phyloP scores from a whole-genome alignment of 2,329 filamentous ascomycete species.

The Thielaviopsis musarum region DNA sequence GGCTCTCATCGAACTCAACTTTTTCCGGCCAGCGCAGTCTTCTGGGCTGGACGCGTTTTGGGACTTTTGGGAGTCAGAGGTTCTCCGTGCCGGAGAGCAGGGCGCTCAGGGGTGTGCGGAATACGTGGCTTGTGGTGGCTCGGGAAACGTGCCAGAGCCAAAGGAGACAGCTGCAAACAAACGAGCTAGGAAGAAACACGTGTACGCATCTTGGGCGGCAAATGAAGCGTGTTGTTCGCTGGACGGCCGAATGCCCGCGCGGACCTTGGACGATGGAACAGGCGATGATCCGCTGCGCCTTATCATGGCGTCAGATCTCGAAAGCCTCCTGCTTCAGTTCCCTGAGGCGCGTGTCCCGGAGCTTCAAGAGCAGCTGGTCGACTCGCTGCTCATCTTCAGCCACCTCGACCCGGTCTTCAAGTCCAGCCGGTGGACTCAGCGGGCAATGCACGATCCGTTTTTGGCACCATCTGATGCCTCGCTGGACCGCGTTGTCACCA shows the following conservation, averaged over 20 bases:
- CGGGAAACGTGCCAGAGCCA: neutral
- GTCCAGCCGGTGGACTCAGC: conserved; percentile 15
- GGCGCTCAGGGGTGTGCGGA: conserved; percentile 52
- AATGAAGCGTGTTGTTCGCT: conserved; percentile 35
- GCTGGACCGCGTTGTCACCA: neutral
- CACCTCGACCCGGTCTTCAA: conserved; percentile 36
- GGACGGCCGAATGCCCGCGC: conserved; percentile 45
- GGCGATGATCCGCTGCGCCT: conserved; percentile 74
- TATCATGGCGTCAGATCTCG: conserved; percentile 63
- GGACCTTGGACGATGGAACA: conserved; percentile 55
- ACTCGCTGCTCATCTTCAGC: conserved; percentile 56
- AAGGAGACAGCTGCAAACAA: neutral
- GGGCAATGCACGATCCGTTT: conserved; percentile 36
- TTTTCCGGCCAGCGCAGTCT: conserved; percentile 33
- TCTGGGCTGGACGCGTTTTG: conserved; percentile 7
- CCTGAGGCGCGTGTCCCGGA: conserved; percentile 21
- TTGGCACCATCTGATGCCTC: conserved; percentile 19
- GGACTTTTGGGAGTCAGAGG: conserved; percentile 76
- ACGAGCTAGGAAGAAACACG: conserved; percentile 9
- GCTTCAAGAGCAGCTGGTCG: conserved; percentile 35
- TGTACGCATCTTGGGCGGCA: conserved; percentile 33
- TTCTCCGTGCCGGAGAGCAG: conserved; percentile 58
- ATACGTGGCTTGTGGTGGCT: conserved; percentile 22
- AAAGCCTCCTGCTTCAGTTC: conserved; percentile 40
- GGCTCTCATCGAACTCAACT: conserved; percentile 54